These are phyloP conservation scores for Citrus cavaleriei DNA, from an alignment of 345 rosid species.

Conservation along the genomic window DNA sequence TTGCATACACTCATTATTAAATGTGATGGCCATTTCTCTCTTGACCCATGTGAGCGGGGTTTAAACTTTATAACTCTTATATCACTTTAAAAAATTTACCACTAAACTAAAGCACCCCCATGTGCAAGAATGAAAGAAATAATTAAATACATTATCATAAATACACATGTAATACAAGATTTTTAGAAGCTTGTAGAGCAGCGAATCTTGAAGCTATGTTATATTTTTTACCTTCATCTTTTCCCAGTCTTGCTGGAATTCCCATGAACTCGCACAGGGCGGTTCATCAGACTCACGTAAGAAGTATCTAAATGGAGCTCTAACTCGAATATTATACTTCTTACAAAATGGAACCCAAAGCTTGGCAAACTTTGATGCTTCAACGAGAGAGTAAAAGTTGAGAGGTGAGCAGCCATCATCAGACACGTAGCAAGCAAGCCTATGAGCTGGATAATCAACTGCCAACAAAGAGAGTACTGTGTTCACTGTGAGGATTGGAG, in stretches of 20 bases:
- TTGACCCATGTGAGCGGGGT: too few species aligned
- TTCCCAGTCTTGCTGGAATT: constrained; percentile 46
- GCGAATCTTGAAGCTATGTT: too few species aligned
- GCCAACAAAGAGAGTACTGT: constrained; percentile 53
- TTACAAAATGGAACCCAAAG: constrained; percentile 77
- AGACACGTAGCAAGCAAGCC: constrained; percentile 48
- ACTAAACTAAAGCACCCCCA: too few species aligned
- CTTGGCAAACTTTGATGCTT: constrained; percentile 62
- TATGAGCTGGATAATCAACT: constrained; percentile 41
- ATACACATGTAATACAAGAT: too few species aligned
- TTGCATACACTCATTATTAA: too few species aligned
- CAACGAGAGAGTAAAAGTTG: constrained; percentile 51
- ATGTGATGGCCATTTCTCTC: too few species aligned
- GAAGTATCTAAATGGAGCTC: constrained; percentile 79
- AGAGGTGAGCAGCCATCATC: constrained; percentile 59
- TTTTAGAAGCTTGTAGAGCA: too few species aligned
- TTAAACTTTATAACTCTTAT: too few species aligned
- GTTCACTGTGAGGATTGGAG: constrained; percentile 42
- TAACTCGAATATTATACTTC: constrained; percentile 37
- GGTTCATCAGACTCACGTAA: background rate
- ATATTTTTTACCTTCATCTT: constrained; percentile 38
- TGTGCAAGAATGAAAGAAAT: too few species aligned
- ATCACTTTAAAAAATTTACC: too few species aligned
- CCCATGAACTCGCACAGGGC: constrained; percentile 15
- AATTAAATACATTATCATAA: too few species aligned